Conservation (phyloP, 2,329 filamentous ascomycete genomes). For the Sporothrix phasma region DNA sequence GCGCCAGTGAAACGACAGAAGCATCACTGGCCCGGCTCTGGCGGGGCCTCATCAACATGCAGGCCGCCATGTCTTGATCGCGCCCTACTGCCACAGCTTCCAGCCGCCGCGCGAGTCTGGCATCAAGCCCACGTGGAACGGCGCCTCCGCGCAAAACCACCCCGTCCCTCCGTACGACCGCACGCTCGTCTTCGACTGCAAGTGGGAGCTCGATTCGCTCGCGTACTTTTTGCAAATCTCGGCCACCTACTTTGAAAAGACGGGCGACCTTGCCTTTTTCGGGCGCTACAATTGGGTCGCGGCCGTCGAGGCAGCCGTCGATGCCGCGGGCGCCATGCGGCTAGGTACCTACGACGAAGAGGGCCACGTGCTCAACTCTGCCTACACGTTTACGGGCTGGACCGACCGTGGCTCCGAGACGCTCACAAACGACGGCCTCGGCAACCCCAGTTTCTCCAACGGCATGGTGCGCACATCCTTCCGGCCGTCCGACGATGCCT, state of each 20-base stretch:
- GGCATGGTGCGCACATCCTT: conserved; percentile 81
- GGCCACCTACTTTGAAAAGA: conserved; percentile 68
- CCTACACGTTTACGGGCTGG: conserved; percentile 67
- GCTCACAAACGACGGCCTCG: conserved; percentile 62
- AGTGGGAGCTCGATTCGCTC: conserved; percentile 87
- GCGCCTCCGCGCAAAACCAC: conserved; percentile 48
- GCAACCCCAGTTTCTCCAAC: conserved; percentile 67
- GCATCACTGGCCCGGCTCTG: conserved; percentile 51
- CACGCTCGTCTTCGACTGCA: conserved; percentile 79
- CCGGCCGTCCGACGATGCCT: conserved; percentile 80
- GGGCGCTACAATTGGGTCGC: conserved; percentile 60
- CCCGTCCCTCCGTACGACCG: conserved; percentile 56
- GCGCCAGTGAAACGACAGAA: not conserved
- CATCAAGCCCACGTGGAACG: conserved; percentile 47
- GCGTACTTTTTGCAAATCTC: conserved; percentile 76
- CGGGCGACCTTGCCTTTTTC: conserved; percentile 64
- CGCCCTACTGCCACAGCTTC: conserved; percentile 89
- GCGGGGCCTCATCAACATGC: conserved; percentile 66
- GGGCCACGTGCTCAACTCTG: conserved; percentile 44
- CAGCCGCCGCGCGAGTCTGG: conserved; percentile 73
- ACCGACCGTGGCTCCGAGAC: conserved; percentile 73
- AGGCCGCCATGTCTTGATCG: conserved; percentile 59
- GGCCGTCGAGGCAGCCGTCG: conserved; percentile 60
- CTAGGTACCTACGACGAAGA: conserved; percentile 60
- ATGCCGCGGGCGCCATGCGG: conserved; percentile 59